Evolutionary conservation across 2,329 filamentous ascomycete species (phyloP).

Genomic region (Coniochaeta sp.): DNA sequence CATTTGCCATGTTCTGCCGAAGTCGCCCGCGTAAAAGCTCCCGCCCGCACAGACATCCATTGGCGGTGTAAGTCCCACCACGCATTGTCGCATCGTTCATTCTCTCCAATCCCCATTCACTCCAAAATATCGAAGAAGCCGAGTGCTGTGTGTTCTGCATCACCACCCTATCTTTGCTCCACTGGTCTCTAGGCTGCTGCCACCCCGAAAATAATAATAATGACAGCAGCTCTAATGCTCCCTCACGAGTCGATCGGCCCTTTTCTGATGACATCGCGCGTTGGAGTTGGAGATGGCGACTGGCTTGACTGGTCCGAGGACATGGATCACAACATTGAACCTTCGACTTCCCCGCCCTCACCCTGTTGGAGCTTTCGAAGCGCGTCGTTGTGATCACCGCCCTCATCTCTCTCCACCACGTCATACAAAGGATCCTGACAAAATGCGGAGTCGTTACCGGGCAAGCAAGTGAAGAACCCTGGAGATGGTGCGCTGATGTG

Average conservation of each 20-base stretch:
- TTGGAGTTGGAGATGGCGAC: not conserved
- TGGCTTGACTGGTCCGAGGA: not conserved
- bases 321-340: constrained; percentile 1
- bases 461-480: not conserved
- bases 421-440: not conserved
- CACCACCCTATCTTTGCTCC: not conserved
- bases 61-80: not conserved
- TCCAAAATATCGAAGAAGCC: not conserved
- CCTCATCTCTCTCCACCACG: not conserved
- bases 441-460: not conserved
- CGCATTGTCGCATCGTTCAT: not conserved
- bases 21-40: no score
- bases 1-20: not conserved
- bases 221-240: not conserved
- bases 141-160: not conserved
- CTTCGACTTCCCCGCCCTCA: not conserved
- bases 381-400: not conserved
- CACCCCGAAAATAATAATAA: not conserved
- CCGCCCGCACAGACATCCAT: not conserved
- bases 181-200: not conserved
- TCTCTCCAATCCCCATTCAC: not conserved
- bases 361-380: not conserved
- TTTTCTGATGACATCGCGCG: constrained; percentile 5
- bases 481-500: not conserved
- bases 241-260: constrained; percentile 5